These are phyloP conservation scores for Coccinonectria pachysandricola DNA, from an alignment of 2,329 filamentous ascomycete species.

Conservation along the genomic window DNA sequence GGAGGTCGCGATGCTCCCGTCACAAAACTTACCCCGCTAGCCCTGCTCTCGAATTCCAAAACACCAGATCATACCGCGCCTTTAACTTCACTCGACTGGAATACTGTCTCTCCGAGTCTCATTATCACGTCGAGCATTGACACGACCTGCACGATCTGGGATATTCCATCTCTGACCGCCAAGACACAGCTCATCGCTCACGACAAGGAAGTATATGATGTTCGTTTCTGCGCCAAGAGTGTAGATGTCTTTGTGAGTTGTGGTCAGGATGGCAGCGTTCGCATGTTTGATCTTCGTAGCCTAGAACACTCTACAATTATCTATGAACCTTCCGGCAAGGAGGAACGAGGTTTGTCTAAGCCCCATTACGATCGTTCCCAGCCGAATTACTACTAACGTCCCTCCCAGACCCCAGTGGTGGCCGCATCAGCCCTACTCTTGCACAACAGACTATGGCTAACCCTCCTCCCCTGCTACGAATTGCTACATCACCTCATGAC, in stretches of 20 bases:
- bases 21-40: constrained; percentile 82
- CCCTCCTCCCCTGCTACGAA: constrained; percentile 65
- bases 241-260: constrained; percentile 99
- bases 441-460: constrained; percentile 68
- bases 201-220: constrained; percentile 98
- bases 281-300: constrained; percentile 96
- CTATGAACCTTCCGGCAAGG: constrained; percentile 90
- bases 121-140: constrained; percentile 99
- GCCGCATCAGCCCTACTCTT: constrained; percentile 62
- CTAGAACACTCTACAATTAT: constrained; percentile 98
- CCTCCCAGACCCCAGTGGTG: constrained; percentile 41
- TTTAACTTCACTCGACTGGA: constrained; percentile 95
- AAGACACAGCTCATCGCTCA: constrained; percentile 98
- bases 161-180: constrained; percentile 92
- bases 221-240: constrained; percentile 93
- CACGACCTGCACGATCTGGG: constrained; percentile 98
- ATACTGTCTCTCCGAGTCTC: constrained; percentile 87
- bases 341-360: constrained; percentile 50
- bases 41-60: constrained; percentile 92
- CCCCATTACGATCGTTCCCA: not conserved
- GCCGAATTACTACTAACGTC: constrained; percentile 10
- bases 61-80: constrained; percentile 96
- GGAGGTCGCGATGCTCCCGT: constrained; percentile 46
- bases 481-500: constrained; percentile 90
- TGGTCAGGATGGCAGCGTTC: constrained; percentile 91